phyloP scores from a whole-genome alignment of 768 basidiomycete species.

The Boletus speciosus region DNA sequence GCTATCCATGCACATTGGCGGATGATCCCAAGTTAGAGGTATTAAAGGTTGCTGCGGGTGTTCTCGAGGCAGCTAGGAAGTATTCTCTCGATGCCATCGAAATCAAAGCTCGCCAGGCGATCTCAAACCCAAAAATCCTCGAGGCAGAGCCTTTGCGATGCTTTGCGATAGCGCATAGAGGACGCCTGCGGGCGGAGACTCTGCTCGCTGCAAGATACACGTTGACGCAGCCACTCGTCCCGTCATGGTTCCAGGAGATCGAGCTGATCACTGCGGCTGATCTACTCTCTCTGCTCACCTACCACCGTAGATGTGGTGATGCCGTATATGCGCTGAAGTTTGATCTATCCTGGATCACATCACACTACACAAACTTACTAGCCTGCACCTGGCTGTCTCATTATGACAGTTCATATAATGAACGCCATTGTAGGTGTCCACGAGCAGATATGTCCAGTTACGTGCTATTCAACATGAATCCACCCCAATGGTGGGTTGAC shows the following conservation, averaged over 20 bases:
- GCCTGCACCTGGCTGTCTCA: constrained; percentile 10
- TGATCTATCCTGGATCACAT: constrained; percentile 11
- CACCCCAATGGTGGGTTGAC: constrained; percentile 16
- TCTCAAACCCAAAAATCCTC: background rate
- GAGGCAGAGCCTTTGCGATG: background rate
- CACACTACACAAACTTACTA: background rate
- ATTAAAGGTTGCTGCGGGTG: background rate
- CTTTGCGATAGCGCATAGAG: background rate
- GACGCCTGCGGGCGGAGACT: background rate
- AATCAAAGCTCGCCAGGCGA: background rate
- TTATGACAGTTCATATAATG: background rate
- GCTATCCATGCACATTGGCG: constrained; percentile 21
- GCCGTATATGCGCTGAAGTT: constrained; percentile 3
- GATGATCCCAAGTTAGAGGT: constrained; percentile 20
- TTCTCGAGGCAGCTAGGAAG: background rate
- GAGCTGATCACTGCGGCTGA: constrained; percentile 22
- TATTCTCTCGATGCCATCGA: background rate
- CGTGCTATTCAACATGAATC: background rate
- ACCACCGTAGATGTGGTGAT: constrained; percentile 15
- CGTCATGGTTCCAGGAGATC: constrained; percentile 24
- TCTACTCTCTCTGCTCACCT: constrained; percentile 21
- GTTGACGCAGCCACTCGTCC: constrained; percentile 22
- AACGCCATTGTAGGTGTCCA: background rate
- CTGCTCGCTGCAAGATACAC: constrained; percentile 10
- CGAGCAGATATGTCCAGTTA: background rate